phyloP scores from a whole-genome alignment of 129 eudicot genomes.

The Erigeron canadensis region DNA sequence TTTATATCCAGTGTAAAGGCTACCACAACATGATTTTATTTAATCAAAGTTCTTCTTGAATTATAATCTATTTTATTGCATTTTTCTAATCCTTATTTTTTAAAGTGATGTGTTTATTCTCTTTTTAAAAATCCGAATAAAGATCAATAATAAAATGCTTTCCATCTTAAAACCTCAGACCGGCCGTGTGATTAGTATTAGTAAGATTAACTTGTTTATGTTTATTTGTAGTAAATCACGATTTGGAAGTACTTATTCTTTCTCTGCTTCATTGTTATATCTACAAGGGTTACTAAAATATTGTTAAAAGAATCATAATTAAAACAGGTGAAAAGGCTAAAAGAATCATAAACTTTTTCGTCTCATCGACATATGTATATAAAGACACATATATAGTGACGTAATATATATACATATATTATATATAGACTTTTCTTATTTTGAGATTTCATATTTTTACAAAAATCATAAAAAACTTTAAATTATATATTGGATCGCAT shows the following conservation, averaged over 20 bases:
- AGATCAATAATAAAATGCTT: background rate
- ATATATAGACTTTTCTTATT: too few species aligned
- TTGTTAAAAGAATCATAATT: too few species aligned
- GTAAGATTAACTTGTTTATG: too few species aligned
- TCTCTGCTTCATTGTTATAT: too few species aligned
- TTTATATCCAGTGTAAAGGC: slow-evolving; percentile 55
- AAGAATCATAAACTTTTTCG: background rate
- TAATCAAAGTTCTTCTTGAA: slow-evolving; percentile 28
- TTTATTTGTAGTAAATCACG: too few species aligned
- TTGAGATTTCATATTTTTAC: too few species aligned
- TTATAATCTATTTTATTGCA: slow-evolving; percentile 32
- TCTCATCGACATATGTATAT: background rate
- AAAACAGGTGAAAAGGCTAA: background rate
- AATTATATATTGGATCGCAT: too few species aligned
- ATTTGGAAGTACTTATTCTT: too few species aligned
- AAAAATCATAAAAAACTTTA: too few species aligned
- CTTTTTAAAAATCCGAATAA: background rate
- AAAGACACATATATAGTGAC: background rate
- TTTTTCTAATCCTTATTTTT: slow-evolving; percentile 12
- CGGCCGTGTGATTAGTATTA: background rate
- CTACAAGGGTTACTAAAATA: too few species aligned
- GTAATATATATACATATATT: background rate
- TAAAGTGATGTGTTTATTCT: slow-evolving; percentile 9
- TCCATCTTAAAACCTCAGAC: background rate
- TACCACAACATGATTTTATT: slow-evolving; percentile 58